Conservation (phyloP, 2,329 filamentous ascomycete genomes). For the Colletotrichum eleusines region DNA sequence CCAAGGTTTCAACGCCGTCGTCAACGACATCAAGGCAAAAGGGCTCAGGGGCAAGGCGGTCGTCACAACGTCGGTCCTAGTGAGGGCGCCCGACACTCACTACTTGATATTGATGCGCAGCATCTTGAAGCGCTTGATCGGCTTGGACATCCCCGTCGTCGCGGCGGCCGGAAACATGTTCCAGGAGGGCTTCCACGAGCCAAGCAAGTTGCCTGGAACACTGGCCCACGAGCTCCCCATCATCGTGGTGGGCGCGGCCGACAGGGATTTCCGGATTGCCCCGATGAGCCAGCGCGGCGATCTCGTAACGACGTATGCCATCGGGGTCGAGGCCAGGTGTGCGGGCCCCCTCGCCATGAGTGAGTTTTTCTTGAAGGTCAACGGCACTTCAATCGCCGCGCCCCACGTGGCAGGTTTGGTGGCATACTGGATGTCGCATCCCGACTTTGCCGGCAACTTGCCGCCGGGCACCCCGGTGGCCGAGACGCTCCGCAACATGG, state of each 20-base stretch:
- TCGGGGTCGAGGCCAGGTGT: slow-evolving; percentile 2
- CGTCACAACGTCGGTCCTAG: not conserved
- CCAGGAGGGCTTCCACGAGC: not conserved
- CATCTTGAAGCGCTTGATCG: not conserved
- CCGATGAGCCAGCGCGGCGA: slow-evolving; percentile 2
- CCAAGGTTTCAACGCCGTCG: not conserved
- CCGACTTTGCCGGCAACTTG: not conserved
- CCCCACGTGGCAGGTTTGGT: slow-evolving; percentile 10
- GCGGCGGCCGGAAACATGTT: slow-evolving; percentile 8
- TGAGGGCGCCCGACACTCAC: not conserved
- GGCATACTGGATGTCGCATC: slow-evolving; percentile 24
- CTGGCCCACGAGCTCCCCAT: slow-evolving; percentile 6
- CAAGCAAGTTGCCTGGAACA: not conserved
- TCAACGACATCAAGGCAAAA: not conserved
- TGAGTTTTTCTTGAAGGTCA: not conserved
- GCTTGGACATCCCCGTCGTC: slow-evolving; percentile 12
- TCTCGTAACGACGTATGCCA: slow-evolving; percentile 14
- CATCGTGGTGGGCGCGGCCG: slow-evolving; percentile 18
- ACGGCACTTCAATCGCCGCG: slow-evolving; percentile 16
- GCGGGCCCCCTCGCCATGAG: not conserved
- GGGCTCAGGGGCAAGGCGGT: slow-evolving; percentile 5
- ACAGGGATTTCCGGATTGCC: not conserved
- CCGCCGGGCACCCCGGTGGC: not conserved
- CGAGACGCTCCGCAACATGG: slow-evolving; percentile 7
- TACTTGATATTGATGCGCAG: slow-evolving; percentile 2